Conservation (phyloP, 176 grass and related monocot species). For the Carex littledalei region DNA sequence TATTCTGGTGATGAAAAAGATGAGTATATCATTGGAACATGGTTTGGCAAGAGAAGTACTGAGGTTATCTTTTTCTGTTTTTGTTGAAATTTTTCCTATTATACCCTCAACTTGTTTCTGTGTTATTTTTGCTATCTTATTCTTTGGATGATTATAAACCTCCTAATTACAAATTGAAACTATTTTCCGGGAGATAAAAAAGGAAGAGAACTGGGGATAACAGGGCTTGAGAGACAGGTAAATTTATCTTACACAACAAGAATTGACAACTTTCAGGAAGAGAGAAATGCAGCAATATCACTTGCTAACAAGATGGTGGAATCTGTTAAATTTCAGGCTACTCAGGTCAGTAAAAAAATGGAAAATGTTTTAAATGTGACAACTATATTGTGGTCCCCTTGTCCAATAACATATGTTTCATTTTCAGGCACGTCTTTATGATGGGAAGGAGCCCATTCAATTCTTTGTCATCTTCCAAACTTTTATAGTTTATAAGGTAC, state of each 20-base stretch:
- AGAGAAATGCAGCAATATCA: constrained; percentile 65
- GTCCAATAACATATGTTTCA: constrained; percentile 23
- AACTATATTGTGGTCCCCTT: neutral
- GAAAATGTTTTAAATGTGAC: neutral
- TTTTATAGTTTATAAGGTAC: constrained; percentile 85
- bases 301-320: constrained; percentile 77
- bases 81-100: neutral
- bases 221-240: neutral
- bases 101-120: neutral
- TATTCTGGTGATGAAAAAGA: constrained; percentile 83
- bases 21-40: constrained; percentile 86
- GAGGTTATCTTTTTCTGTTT: constrained; percentile 43
- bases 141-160: neutral
- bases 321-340: constrained; percentile 90
- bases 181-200: neutral
- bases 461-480: constrained; percentile 98
- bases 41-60: constrained; percentile 85
- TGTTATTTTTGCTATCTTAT: neutral
- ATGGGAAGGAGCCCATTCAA: constrained; percentile 92
- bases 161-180: neutral
- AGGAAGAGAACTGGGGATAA: neutral
- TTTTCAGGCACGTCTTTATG: constrained; percentile 73
- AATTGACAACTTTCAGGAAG: constrained; percentile 51
- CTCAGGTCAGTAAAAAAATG: constrained; percentile 44
- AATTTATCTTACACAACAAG: neutral